Conservation (phyloP, 2,329 filamentous ascomycete genomes). For the Parafenestella ontariensis region DNA sequence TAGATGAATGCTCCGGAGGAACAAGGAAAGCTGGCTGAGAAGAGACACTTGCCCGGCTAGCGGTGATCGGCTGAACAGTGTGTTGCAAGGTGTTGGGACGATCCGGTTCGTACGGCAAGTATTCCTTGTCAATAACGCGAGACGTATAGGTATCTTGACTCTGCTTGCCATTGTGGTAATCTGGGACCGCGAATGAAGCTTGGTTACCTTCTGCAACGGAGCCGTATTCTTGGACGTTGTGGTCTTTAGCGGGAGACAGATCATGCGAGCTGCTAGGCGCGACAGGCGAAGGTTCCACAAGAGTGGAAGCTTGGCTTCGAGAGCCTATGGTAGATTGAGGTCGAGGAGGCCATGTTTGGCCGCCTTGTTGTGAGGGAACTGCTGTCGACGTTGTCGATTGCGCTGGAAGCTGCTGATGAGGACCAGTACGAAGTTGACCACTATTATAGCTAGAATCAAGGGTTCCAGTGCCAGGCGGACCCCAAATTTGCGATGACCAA, state of each 20-base stretch:
- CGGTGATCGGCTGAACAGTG: background rate
- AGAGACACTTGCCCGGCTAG: background rate
- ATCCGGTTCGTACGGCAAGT: background rate
- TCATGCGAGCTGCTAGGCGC: background rate
- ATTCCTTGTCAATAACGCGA: background rate
- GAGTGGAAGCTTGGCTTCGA: background rate
- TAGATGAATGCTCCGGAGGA: background rate
- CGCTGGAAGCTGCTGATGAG: too few species aligned
- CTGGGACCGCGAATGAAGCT: background rate
- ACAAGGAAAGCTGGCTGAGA: background rate
- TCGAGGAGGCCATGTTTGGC: constrained; percentile 6
- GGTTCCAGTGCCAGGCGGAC: too few species aligned
- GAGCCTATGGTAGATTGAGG: background rate
- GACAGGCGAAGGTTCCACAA: background rate
- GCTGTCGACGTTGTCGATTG: too few species aligned
- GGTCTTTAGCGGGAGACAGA: background rate
- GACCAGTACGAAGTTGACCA: too few species aligned
- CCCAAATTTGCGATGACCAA: too few species aligned
- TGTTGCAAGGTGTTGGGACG: background rate
- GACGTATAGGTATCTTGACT: background rate
- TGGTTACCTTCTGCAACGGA: background rate
- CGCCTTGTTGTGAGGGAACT: background rate
- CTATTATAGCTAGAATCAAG: too few species aligned
- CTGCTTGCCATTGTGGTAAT: background rate
- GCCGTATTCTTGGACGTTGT: background rate